Evolutionary conservation across 495 filamentous ascomycete species (phyloP), one percentile per base, ranked within the genome.

Genomic region (Neurospora intermedia): DNA sequence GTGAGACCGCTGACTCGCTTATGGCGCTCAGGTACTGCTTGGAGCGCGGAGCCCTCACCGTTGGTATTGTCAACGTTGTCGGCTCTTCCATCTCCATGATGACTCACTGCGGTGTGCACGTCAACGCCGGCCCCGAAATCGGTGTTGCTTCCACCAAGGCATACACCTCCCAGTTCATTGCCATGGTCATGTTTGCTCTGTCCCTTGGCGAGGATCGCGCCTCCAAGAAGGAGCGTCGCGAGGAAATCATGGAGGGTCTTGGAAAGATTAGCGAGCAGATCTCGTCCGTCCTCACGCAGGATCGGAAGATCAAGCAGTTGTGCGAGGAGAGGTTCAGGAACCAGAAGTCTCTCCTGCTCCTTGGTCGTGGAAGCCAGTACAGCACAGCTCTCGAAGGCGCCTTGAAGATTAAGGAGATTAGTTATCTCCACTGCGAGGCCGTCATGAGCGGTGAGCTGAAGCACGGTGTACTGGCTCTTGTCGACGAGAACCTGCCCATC

Each of bases 371-470:
- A 74, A 93, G 93, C 78, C 96, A 99, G 82, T 97, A 94, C 83
- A 94, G 96, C 69, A 99, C 96, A 77, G 96, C 96, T 23, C 90
- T 99, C 54, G 96, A 99, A 85, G 96, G 96, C 89, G 96, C 96
- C 69, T 87, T 99, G 43, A 99, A 99, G 87, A 99, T 99, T 81
- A 99, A 99, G 88, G 96, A 99, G 85, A 99, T 99, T 76, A 98
- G 96, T 66, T 99, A 99, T 82, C 91, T 99, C 70, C 96, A 99
- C 82, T 99, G 96, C 82, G 96, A 99, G 85, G 96, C 96, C 79
- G 96, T 99, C 83, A 99, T 99, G 96, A 98, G 96, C 73, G 96
- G 96, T 80, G 96, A 99, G 84, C 84, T 99, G 75, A 99, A 99
- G 86, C 96, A 99, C 81, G 96, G 96, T 85, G 96, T 99, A 72